Percentiles rank a stretch among this genome's conserved stretches.
These are phyloP conservation scores for Crithidia sp. DNA, from an alignment of 208 protist species.

Conservation along the genomic window DNA sequence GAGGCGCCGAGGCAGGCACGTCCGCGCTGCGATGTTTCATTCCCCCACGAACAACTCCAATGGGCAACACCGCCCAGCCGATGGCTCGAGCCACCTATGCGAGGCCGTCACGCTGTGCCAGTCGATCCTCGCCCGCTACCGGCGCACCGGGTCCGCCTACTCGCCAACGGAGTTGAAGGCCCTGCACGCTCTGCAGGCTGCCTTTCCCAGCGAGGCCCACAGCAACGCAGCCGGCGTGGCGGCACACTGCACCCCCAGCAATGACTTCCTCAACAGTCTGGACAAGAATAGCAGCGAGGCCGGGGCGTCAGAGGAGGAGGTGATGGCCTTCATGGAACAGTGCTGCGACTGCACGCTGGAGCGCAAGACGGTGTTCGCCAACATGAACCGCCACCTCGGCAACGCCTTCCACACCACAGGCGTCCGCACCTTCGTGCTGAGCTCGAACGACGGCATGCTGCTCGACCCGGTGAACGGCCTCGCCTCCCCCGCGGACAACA, in stretches of 20 bases:
- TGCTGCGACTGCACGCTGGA: conserved; percentile 38
- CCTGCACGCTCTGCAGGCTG: conserved; percentile 25
- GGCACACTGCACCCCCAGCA: not conserved
- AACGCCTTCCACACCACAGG: conserved; percentile 20
- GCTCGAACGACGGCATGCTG: conserved; percentile 54
- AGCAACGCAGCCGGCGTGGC: not conserved
- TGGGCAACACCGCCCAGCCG: not conserved
- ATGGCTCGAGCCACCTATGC: conserved; percentile 62
- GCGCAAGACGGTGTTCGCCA: conserved; percentile 35
- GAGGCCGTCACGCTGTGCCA: conserved; percentile 78
- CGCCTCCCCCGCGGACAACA: conserved; percentile 49
- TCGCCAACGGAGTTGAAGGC: conserved; percentile 56
- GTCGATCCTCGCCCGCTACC: conserved; percentile 72
- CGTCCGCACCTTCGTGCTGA: conserved; percentile 48
- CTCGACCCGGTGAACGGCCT: conserved; percentile 67
- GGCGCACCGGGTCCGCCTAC: conserved; percentile 48
- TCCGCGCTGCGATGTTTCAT: not conserved
- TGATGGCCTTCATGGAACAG: conserved; percentile 42
- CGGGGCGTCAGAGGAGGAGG: not conserved
- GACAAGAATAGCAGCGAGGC: not conserved
- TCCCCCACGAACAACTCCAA: conserved; percentile 5
- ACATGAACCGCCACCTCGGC: conserved; percentile 55
- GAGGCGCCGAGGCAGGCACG: not conserved
- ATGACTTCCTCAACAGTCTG: conserved; percentile 15
- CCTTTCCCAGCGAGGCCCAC: conserved; percentile 2